A percentile compares a stretch with the other conserved stretches of the same genome.
phyloP scores from a whole-genome alignment of 1,139 yeast genomes.

The Candida sp. region DNA sequence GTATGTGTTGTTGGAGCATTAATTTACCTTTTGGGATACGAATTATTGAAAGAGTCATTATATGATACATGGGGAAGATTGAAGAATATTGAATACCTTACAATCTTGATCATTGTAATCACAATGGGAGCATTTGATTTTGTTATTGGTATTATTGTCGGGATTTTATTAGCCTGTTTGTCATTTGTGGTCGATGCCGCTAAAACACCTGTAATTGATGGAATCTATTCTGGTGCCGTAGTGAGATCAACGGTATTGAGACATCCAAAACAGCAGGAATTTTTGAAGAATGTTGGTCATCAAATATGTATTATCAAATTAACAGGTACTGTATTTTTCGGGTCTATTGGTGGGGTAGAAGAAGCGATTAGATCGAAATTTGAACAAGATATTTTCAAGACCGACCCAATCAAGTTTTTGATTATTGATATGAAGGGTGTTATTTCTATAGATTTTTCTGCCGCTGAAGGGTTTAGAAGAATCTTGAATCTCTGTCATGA shows the following conservation, averaged over 20 bases:
- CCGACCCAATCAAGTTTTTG: conserved; percentile 68
- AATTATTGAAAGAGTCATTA: conserved; percentile 79
- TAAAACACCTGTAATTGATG: conserved; percentile 75
- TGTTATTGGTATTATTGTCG: conserved; percentile 88
- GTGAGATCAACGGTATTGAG: conserved; percentile 92
- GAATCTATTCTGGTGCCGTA: conserved; percentile 81
- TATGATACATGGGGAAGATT: conserved; percentile 82
- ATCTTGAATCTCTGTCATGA: conserved; percentile 75
- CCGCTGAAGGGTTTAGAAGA: conserved; percentile 93
- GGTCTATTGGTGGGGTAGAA: conserved; percentile 92
- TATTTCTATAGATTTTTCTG: conserved; percentile 82
- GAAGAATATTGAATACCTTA: conserved; percentile 72
- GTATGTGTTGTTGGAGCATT: conserved; percentile 94
- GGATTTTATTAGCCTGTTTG: conserved; percentile 86
- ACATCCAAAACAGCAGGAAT: conserved; percentile 87
- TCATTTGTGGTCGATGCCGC: conserved; percentile 92
- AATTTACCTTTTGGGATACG: conserved; percentile 87
- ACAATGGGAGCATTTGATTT: conserved; percentile 97
- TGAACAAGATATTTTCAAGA: conserved; percentile 51
- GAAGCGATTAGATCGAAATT: conserved; percentile 64
- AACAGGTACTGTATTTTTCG: conserved; percentile 88
- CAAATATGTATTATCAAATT: conserved; percentile 87
- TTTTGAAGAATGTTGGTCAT: conserved; percentile 80
- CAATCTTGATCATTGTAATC: conserved; percentile 79
- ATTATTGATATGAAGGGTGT: conserved; percentile 85